Evolutionary conservation across 75 land plant genomes (phyloP), one percentile per base, ranked within the genome.

Genomic region (Cryptomeria japonica): DNA sequence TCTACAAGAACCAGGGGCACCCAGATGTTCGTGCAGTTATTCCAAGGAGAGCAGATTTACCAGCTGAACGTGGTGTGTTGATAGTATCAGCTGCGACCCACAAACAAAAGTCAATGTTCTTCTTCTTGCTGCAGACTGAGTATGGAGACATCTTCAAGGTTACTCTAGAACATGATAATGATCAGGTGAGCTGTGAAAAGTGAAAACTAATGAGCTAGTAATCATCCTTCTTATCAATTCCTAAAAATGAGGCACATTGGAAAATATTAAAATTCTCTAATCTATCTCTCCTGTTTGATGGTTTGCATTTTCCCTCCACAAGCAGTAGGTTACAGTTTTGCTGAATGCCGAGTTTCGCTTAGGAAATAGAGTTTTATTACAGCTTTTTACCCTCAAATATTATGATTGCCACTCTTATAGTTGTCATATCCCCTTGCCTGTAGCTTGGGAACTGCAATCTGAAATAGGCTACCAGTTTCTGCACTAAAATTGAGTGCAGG

Each of bases 131-230:
- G 91, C 99, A 98, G 87, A 98, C 99, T 1, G 99, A 98, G 88
- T 98, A 98, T 90, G 99, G 99, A 18, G 99, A 98, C 86, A 84
- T 98, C 25, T 98, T 98, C 86, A 98, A 96, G 87, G 99, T 95
- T 56, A 97, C 99, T 9, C 88, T 98, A 89, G 95, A 91, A 32
- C 96, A 94, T 88, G 92, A 92, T 25, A 91, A 92, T 68, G 98
- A 95, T 34, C 91, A 87, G 78, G 86, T 84, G 32, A 84, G 51
- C 86, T 47, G 58, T 34, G 25, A 84, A 75, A 75, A 75, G 58
- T 34, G 25, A 84, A 75, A 75, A 75, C 77, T 32, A 32, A 75
- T 75, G 37, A 34, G 1, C 34, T 75, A 75, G 36, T 32, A 12
- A 75, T 34, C 76, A 72, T 72, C 12, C 28, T 72, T 72, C 11